Base-by-base conservation (phyloP, 352 stramenopile genomes). In the Globisporangium mamillatum region DNA sequence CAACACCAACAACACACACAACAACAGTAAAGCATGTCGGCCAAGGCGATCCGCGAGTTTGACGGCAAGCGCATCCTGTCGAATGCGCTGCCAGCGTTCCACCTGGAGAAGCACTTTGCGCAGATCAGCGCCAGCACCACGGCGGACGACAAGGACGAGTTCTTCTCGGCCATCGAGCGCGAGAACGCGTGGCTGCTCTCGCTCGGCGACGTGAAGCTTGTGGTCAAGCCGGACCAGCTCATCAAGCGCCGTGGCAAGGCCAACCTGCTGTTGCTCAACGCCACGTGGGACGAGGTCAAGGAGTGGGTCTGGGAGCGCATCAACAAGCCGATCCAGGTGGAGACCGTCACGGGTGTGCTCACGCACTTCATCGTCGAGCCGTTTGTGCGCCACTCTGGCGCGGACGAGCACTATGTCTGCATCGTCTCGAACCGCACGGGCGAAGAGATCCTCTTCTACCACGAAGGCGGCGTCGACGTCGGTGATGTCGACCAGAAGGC, bases 351-450 rank as follows among this genome's bases (percentile, higher is more conserved):
- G 25, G 97, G 97, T 54, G 82, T 97, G 57, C 83, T 99, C 41
- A 95, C 98, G 72, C 93, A 97, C 69, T 99, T 99, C 76, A 98
- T 99, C 64, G 91, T 99, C 25, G 97, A 99, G 80, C 95, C 96
- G n/a, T 99, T 99, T 71, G 67, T 99, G 56, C 91, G 95, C 58
- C 97, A 99, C 83, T 77, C 79, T 22, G 83, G 88, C 58, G 74
- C 76, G 0, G 96, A 99, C 67, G 97, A 99, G 79, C 98, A 98
- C 86, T 99, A 99, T 73, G 83, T 99, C 70, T 99, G 95, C 79
- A 98, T 99, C 69, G 88, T 96, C 41, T 98, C 89, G 60, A 97
- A 98, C 75, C 88, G 95, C 61, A 81, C 96, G 38, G 95, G 93
- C 14, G 96, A 99, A 69, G 92, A 99, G 81, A 96, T 99, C 60